Evolutionary conservation across 805 yeast species (phyloP), one percentile per base, ranked within the genome.

Genomic region (Blastobotrys terrestris): DNA sequence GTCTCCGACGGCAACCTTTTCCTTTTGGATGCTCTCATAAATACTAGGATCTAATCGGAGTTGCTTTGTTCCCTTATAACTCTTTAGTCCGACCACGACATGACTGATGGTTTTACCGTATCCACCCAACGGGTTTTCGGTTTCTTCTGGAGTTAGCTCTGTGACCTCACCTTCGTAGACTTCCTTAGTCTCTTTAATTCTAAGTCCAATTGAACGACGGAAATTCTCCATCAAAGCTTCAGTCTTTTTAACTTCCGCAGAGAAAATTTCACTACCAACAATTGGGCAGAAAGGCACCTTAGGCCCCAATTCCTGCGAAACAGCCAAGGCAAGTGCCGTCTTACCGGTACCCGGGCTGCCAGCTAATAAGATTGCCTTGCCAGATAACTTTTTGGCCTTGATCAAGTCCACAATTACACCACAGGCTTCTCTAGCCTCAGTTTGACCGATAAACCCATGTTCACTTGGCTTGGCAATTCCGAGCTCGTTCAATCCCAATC

Each of bases 291-390:
- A 94, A 46, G 99, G 99, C 51, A 94, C 98, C 66, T 92, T 90
- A 41, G 95, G 94, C 3, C 99, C 99, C 62, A 94, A 76, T 67
- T 89, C 97, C 68, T 94, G 98, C 2, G 97, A 88, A 53, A 94
- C 83, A 1, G 97, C 99, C 63, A 94, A 77, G 0, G 98, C 98
- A 63, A 94, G 77, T 0, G 99, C 99, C 2, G 99, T 94, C 68
- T 94, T 94, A 66, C 99, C 99, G 3, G 98, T 92, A 0, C 98
- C 97, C 7, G 99, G 98, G 3, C 96, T 95, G 50, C 99, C 99
- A 0, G 99, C 98, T 51, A 94, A 77, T 55, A 94, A 72, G 49
- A 94, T 83, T n/a, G 97, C 98, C 65, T 92, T 87, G 26, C 99
- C 99, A 49, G 95, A 85, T 84, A 94, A 86, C 69, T 84, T 88